Evolutionary conservation across 179 eudicot genomes (phyloP), one percentile per base, ranked within the genome.

Genomic region (Kewa caespitosa): DNA sequence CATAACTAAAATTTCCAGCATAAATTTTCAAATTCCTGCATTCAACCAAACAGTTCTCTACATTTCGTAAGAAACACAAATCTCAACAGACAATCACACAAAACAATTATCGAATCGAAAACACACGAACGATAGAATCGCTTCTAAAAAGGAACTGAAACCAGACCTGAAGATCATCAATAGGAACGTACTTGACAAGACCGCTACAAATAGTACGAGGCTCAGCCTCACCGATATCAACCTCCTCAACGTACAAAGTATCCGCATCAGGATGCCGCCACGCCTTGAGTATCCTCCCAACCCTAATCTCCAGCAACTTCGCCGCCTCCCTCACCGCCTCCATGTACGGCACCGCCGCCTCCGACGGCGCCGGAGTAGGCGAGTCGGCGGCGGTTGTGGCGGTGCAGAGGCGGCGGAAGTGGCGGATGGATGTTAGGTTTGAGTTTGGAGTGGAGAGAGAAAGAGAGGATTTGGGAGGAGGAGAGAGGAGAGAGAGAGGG

Each of bases 201-300:
- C 99, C 98, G n/a, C 99, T 95, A 61, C 97, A 92, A 39, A 95
- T 93, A 67, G 85, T 86, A 46, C 98, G 79, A 13, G 89, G 90
- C 74, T 87, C 87, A 59, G 88, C 67, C 79, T 93, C 97, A 10
- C 99, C 98, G 60, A 93, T 71, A 73, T 95, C 97, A 67, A 95
- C 95, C 83, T 95, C 97, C 76, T 95, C 99, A 1, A 93, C 99
- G 59, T 93, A 93, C 65, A 95, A 85, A 0, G 97, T 82, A 75
- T 93, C 98, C 1, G 97, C 99, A 81, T 95, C 99, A 23, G 87
- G 91, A 50, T 93, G 99, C 41, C 84, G 80, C 97, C 95, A 90
- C 8, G 90, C 95, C 69, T 81, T 93, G 52, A 91, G 13, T 14
- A 95, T 84, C 52, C 70, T 78, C 54, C 99, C 99, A 20, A 95